A percentile compares a stretch with the other conserved stretches of the same genome.
Evolutionary conservation across 495 filamentous ascomycete species (phyloP).

Genomic region (Margaritispora aquatica): DNA sequence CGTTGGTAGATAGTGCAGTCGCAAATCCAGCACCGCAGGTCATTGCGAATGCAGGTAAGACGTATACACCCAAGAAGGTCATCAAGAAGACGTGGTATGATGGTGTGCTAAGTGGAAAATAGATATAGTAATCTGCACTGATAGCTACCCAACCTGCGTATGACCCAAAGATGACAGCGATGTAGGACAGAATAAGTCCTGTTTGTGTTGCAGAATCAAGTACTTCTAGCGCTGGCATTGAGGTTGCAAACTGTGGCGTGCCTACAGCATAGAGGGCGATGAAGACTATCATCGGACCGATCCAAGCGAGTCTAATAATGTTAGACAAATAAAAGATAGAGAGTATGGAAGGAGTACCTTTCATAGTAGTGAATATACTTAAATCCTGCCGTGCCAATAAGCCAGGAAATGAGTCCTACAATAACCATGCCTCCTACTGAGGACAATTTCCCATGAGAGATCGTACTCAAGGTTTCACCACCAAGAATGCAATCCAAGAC

Average conservation of each 20-base stretch:
- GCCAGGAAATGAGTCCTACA: not conserved
- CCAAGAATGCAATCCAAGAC: not conserved
- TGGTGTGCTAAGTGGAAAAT: slow-evolving; percentile 1
- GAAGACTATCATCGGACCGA: not conserved
- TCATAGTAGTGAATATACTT: not conserved
- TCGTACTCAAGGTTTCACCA: not conserved
- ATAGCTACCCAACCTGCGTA: slow-evolving; percentile 1
- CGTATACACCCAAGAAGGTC: slow-evolving; percentile 1
- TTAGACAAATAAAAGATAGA: too few species aligned
- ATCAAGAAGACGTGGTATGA: slow-evolving; percentile 5
- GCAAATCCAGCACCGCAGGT: not conserved
- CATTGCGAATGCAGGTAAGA: not conserved
- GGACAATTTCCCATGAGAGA: not conserved
- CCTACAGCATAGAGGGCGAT: not conserved
- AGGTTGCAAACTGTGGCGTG: not conserved
- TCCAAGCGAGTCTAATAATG: not conserved
- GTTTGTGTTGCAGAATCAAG: not conserved
- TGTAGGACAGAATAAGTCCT: slow-evolving; percentile 1
- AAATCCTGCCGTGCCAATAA: not conserved
- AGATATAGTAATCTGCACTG: slow-evolving; percentile 5
- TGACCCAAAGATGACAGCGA: slow-evolving; percentile 5
- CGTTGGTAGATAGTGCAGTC: not conserved
- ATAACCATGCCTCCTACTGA: not conserved
- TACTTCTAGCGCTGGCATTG: not conserved
- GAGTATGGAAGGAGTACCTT: too few species aligned